phyloP scores from a whole-genome alignment of 371 early-diverging fungal species.

The Mucor sp. region DNA sequence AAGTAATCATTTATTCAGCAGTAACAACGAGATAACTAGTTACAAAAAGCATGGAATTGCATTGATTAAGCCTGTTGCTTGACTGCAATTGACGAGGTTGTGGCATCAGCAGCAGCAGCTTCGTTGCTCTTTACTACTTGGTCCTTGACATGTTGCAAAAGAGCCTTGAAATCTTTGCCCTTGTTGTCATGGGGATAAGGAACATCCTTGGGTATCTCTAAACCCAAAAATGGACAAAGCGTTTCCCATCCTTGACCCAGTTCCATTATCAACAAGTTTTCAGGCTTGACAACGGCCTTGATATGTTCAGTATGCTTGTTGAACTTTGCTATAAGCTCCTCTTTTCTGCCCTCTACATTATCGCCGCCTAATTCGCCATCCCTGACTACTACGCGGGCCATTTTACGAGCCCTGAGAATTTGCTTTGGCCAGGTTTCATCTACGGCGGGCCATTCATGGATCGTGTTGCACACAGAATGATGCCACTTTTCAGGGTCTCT shows the following conservation, averaged over 20 bases:
- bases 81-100: too few relatives aligned
- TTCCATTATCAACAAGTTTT: constrained; percentile 21
- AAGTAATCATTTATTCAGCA: too few relatives aligned
- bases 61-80: too few relatives aligned
- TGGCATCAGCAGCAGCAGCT: neutral
- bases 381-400: constrained; percentile 19
- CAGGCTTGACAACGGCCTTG: constrained; percentile 19
- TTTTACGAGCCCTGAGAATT: constrained; percentile 9
- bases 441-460: constrained; percentile 17
- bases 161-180: neutral
- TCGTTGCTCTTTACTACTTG: neutral
- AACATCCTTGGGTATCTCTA: neutral
- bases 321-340: constrained; percentile 17
- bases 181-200: constrained; percentile 21
- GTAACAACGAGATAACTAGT: too few relatives aligned
- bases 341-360: neutral
- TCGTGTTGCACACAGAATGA: constrained; percentile 20
- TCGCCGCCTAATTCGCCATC: constrained; percentile 20
- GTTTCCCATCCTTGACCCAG: constrained; percentile 25
- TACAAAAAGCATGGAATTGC: too few relatives aligned
- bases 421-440: constrained; percentile 21
- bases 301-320: constrained; percentile 16
- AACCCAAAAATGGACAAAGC: constrained; percentile 15
- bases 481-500: constrained; percentile 34
- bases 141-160: neutral